Percentiles rank a stretch among this genome's conserved stretches.
phyloP scores from a whole-genome alignment of 805 yeast genomes.

The Torulaspora gathmanii region DNA sequence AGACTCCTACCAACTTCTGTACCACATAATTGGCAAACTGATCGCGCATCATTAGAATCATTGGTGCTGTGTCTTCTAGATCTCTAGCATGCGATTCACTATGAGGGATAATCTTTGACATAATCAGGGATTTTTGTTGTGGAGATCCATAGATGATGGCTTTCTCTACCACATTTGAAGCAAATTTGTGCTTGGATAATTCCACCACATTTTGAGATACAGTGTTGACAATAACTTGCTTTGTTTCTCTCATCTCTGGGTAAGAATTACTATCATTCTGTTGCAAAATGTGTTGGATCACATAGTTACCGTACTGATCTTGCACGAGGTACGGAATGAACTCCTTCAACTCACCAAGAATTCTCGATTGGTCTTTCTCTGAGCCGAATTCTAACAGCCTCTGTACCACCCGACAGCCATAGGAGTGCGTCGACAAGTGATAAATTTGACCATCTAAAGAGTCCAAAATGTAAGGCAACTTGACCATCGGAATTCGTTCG shows the following conservation, averaged over 20 bases:
- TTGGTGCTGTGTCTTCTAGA: constrained; percentile 61
- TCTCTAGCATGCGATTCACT: constrained; percentile 42
- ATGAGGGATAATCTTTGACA: constrained; percentile 60
- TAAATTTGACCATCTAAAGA: constrained; percentile 67
- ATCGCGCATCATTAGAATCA: constrained; percentile 93
- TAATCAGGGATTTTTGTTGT: constrained; percentile 56
- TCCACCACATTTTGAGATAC: constrained; percentile 70
- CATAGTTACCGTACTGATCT: constrained; percentile 97
- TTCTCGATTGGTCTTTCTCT: constrained; percentile 56
- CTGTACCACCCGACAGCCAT: constrained; percentile 97
- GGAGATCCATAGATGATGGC: constrained; percentile 71
- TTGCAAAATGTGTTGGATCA: constrained; percentile 90
- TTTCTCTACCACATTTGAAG: constrained; percentile 95
- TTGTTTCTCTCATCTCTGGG: constrained; percentile 41
- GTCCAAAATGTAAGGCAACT: constrained; percentile 65
- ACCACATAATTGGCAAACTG: constrained; percentile 97
- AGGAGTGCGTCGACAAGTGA: constrained; percentile 88
- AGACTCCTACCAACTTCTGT: constrained; percentile 84
- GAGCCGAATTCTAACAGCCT: constrained; percentile 78
- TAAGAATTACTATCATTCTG: constrained; percentile 46
- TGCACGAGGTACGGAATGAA: constrained; percentile 74
- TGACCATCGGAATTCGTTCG: constrained; percentile 71
- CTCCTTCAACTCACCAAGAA: constrained; percentile 66
- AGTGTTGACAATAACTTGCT: constrained; percentile 51
- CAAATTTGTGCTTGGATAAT: constrained; percentile 93